These are phyloP conservation scores for Inga laurina DNA, from an alignment of 306 rosid species.

Conservation along the genomic window DNA sequence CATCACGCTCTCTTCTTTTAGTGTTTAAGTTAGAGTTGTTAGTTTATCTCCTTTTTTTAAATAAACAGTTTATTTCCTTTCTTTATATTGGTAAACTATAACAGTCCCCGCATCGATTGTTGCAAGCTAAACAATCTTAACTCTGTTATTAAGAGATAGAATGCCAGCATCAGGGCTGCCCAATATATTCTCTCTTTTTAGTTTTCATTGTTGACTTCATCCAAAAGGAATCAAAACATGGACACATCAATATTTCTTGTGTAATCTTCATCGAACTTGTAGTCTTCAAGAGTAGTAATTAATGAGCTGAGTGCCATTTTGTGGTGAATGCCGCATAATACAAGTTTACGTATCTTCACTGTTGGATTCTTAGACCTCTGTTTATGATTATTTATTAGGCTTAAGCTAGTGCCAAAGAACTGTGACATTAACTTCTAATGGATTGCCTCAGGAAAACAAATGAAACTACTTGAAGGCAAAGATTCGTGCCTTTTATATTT, in stretches of 20 bases:
- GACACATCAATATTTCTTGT: constrained; percentile 5
- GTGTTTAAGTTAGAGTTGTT: neutral
- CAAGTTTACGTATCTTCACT: neutral
- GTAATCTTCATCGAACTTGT: neutral
- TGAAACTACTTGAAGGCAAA: constrained; percentile 5
- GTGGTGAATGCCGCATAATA: neutral
- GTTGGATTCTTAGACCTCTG: neutral
- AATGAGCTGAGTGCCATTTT: neutral
- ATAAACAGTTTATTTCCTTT: neutral
- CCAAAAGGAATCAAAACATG: neutral
- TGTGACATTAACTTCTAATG: neutral
- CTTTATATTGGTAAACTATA: neutral
- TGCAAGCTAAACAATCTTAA: neutral
- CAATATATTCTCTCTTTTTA: neutral
- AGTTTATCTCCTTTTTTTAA: neutral
- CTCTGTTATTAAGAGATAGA: neutral
- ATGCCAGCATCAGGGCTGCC: neutral
- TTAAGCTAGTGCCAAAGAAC: neutral
- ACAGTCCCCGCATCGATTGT: neutral
- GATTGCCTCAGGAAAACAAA: neutral
- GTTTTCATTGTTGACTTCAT: neutral
- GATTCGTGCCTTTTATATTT: neutral
- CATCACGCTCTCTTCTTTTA: constrained; percentile 13
- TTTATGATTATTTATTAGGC: neutral
- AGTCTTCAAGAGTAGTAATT: neutral